These are phyloP conservation scores for Phoma sp. DNA, from an alignment of 2,329 filamentous ascomycete genomes.

Conservation along the genomic window DNA sequence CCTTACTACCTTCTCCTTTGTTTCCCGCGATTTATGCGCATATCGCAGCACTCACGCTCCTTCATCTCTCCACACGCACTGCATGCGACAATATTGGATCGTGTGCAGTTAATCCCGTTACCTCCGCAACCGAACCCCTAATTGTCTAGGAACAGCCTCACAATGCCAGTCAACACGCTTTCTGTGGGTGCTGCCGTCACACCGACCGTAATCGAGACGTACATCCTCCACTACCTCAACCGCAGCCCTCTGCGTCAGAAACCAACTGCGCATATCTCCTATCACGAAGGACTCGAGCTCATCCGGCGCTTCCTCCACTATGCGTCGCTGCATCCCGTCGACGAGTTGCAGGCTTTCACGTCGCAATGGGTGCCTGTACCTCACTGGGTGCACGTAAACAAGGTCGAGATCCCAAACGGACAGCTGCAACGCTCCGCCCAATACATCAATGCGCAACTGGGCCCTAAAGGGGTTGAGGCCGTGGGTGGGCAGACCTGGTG, in stretches of 20 bases:
- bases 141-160: not conserved
- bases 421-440: slow-evolving; percentile 69
- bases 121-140: slow-evolving; percentile 15
- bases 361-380: slow-evolving; percentile 90
- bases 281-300: slow-evolving; percentile 88
- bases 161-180: slow-evolving; percentile 76
- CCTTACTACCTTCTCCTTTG: not conserved
- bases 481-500: slow-evolving; percentile 82
- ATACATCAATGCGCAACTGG: slow-evolving; percentile 75
- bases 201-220: slow-evolving; percentile 84
- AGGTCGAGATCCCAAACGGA: slow-evolving; percentile 68
- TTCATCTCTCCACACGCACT: not conserved
- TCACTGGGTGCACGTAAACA: slow-evolving; percentile 82
- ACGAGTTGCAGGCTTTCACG: slow-evolving; percentile 92
- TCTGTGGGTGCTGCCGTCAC: slow-evolving; percentile 83
- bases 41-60: not conserved
- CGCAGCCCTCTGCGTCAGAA: slow-evolving; percentile 76
- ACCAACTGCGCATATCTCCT: slow-evolving; percentile 88
- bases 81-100: not conserved
- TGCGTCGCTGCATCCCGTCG: slow-evolving; percentile 86
- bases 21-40: not conserved
- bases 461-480: slow-evolving; percentile 73
- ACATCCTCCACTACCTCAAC: slow-evolving; percentile 88
- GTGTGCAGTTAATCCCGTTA: slow-evolving; percentile 15
- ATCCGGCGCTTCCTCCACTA: slow-evolving; percentile 86